Conservation (phyloP, 2,329 filamentous ascomycete genomes). For the Davidsoniella eucalypti region DNA sequence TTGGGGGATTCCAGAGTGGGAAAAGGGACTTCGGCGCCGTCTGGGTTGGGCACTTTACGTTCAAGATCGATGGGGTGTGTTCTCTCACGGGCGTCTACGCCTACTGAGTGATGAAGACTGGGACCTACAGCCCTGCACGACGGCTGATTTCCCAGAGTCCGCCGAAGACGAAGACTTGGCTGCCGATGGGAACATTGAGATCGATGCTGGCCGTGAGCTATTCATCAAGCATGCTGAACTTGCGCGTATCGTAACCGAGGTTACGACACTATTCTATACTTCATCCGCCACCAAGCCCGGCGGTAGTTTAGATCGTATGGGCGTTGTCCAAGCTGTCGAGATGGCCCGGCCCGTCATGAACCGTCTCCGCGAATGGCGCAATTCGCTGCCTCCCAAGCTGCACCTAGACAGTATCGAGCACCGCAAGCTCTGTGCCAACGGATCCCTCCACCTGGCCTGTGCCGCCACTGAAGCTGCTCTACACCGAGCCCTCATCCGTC, state of each 20-base stretch:
- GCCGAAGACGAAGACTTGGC: conserved; percentile 16
- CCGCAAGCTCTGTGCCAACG: conserved; percentile 24
- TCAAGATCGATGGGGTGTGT: conserved; percentile 39
- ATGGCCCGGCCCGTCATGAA: conserved; percentile 31
- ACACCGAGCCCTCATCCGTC: conserved; percentile 26
- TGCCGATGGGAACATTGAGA: conserved; percentile 21
- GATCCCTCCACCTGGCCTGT: conserved; percentile 26
- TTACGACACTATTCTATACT: conserved; percentile 19
- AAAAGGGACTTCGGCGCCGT: conserved; percentile 36
- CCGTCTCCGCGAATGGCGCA: conserved; percentile 29
- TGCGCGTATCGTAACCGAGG: conserved; percentile 27
- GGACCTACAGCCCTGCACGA: conserved; percentile 23
- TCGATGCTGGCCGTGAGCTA: conserved; percentile 23
- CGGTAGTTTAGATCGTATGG: conserved; percentile 7
- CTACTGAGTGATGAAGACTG: conserved; percentile 34
- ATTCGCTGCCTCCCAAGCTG: conserved; percentile 26
- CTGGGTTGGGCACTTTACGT: conserved; percentile 40
- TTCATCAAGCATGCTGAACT: conserved; percentile 29
- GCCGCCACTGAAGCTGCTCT: conserved; percentile 27
- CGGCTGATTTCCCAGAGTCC: conserved; percentile 17
- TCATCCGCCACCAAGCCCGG: conserved; percentile 9
- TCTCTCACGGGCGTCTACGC: conserved; percentile 35
- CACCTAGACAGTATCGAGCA: conserved; percentile 24
- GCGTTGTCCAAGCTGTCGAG: conserved; percentile 21
- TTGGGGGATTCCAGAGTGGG: conserved; percentile 38